Conservation (phyloP, 441 rosid genomes). For the Jatropha podagrica region DNA sequence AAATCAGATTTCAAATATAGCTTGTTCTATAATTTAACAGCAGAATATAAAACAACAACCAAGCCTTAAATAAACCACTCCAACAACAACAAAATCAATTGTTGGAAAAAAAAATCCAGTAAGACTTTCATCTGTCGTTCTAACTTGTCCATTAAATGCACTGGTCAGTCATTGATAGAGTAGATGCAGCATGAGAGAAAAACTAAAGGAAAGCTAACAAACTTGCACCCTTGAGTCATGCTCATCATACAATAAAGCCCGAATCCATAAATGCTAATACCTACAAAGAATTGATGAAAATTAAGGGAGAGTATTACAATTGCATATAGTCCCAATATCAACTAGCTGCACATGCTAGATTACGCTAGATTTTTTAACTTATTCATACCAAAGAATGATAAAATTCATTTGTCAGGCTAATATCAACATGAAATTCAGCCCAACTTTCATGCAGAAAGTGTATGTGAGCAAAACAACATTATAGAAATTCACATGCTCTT, state of each 20-base stretch:
- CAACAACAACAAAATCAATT: not conserved
- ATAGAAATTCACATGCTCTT: not conserved
- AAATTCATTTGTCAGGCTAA: too few relatives aligned
- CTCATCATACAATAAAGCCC: too few relatives aligned
- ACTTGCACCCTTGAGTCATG: too few relatives aligned
- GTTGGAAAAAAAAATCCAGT: not conserved
- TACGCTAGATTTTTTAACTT: too few relatives aligned
- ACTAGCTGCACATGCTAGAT: too few relatives aligned
- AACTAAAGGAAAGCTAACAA: not conserved
- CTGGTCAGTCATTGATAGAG: not conserved
- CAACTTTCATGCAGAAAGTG: not conserved
- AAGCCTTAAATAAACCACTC: too few relatives aligned
- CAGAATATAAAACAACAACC: not conserved
- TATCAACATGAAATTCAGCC: too few relatives aligned
- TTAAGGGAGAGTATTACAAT: too few relatives aligned
- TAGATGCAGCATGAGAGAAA: not conserved
- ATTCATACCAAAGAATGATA: too few relatives aligned
- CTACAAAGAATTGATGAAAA: too few relatives aligned
- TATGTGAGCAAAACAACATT: not conserved
- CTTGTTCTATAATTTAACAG: not conserved
- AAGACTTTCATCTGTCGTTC: not conserved
- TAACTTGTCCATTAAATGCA: not conserved
- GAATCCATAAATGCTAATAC: too few relatives aligned
- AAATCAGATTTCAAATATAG: slow-evolving; percentile 18
- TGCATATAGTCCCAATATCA: too few relatives aligned